A percentile compares a stretch with the other conserved stretches of the same genome.
These are phyloP conservation scores for Penicillium cataractarum DNA, from an alignment of 495 filamentous ascomycete genomes.

Conservation along the genomic window DNA sequence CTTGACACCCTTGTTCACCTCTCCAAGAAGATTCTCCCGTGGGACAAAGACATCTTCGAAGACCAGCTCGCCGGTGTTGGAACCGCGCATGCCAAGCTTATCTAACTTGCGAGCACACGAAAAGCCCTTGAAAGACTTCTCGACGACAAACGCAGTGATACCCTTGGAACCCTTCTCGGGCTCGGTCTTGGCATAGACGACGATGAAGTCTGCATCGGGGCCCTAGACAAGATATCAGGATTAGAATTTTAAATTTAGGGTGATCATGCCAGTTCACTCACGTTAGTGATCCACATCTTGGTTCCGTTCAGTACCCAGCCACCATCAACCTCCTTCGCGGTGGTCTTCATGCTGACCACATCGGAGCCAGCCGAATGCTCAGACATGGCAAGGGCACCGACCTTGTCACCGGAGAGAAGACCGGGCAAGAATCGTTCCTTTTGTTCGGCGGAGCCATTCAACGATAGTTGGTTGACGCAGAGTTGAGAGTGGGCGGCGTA, in stretches of 20 bases:
- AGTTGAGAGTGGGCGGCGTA: slow-evolving; percentile 97
- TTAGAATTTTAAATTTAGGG: background rate
- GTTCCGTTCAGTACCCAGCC: slow-evolving; percentile 87
- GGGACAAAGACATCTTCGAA: slow-evolving; percentile 95
- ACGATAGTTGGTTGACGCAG: slow-evolving; percentile 93
- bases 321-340: slow-evolving; percentile 76
- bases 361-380: slow-evolving; percentile 91
- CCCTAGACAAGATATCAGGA: slow-evolving; percentile 53
- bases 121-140: slow-evolving; percentile 74
- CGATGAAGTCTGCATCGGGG: slow-evolving; percentile 83
- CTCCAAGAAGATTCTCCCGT: slow-evolving; percentile 75
- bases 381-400: slow-evolving; percentile 94
- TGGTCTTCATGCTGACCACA: slow-evolving; percentile 93
- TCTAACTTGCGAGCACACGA: slow-evolving; percentile 89
- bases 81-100: slow-evolving; percentile 97
- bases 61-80: slow-evolving; percentile 92
- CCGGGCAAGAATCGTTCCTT: slow-evolving; percentile 80
- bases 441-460: slow-evolving; percentile 82
- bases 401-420: slow-evolving; percentile 76
- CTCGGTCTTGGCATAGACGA: slow-evolving; percentile 95
- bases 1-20: slow-evolving; percentile 77
- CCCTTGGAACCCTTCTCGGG: slow-evolving; percentile 83
- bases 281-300: slow-evolving; percentile 99
- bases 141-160: slow-evolving; percentile 92
- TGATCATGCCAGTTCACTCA: slow-evolving; percentile 31